phyloP scores from a whole-genome alignment of 352 stramenopile genomes.

The Pythium insidiosum region DNA sequence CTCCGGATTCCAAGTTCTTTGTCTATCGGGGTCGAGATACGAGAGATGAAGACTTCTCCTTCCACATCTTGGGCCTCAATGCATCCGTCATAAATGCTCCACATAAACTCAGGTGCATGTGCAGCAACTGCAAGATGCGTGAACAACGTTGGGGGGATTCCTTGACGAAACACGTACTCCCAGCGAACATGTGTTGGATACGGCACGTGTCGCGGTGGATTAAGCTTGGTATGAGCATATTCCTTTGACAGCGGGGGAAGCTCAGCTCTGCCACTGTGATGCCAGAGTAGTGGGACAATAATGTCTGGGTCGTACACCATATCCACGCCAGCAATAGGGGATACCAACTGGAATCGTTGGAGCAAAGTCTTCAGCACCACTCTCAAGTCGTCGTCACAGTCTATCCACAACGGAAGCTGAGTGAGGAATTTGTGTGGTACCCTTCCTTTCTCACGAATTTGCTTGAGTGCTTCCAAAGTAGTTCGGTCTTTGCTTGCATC shows the following conservation, averaged over 20 bases:
- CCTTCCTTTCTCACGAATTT: background rate
- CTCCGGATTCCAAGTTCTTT: too few relatives aligned
- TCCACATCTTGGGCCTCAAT: too few relatives aligned
- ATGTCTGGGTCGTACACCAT: slow-evolving; percentile 12
- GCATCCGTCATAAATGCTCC: too few relatives aligned
- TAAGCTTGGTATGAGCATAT: too few relatives aligned
- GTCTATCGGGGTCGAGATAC: too few relatives aligned
- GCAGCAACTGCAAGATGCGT: too few relatives aligned
- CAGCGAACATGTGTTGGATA: slow-evolving; percentile 10
- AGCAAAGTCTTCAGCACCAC: slow-evolving; percentile 21
- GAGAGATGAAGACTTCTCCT: too few relatives aligned
- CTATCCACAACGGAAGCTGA: slow-evolving; percentile 7
- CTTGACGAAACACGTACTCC: slow-evolving; percentile 18
- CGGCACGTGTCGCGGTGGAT: background rate
- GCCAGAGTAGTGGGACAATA: slow-evolving; percentile 8
- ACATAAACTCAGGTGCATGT: too few relatives aligned
- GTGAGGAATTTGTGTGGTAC: slow-evolving; percentile 4
- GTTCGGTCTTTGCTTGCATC: too few relatives aligned
- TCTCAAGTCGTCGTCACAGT: slow-evolving; percentile 16
- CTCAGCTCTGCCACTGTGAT: background rate
- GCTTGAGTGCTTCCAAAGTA: too few relatives aligned
- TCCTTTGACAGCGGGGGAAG: slow-evolving; percentile 1
- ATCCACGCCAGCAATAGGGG: slow-evolving; percentile 6
- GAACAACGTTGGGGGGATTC: slow-evolving; percentile 20
- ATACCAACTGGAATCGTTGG: slow-evolving; percentile 16